phyloP scores from a whole-genome alignment of 1,284 basidiomycete species.

The Takashimella tepidaria region DNA sequence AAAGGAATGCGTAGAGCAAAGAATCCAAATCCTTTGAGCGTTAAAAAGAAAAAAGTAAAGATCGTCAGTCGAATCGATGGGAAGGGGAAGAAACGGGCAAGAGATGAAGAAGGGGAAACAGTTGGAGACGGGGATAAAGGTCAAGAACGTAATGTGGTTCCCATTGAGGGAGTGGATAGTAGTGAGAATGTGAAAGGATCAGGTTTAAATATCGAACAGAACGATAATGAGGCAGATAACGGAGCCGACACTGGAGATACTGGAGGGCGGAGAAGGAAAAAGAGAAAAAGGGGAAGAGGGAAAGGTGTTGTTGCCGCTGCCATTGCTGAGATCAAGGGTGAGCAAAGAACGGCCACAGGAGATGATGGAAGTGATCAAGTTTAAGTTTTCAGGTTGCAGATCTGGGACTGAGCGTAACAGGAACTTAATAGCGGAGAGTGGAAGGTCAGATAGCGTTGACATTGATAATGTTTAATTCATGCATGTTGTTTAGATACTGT shows the following conservation, averaged over 20 bases:
- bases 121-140: conserved; percentile 16
- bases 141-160: conserved; percentile 4
- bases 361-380: too few species aligned
- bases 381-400: too few species aligned
- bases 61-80: background rate
- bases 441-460: too few species aligned
- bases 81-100: conserved; percentile 7
- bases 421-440: too few species aligned
- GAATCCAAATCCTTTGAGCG: conserved; percentile 84
- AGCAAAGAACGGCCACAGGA: background rate
- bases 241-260: too few species aligned
- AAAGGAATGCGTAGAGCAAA: conserved; percentile 70
- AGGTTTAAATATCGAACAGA: too few species aligned
- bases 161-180: conserved; percentile 9
- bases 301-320: conserved; percentile 37
- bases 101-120: conserved; percentile 7
- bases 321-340: conserved; percentile 32
- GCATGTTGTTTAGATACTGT: too few species aligned
- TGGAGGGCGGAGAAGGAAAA: conserved; percentile 32
- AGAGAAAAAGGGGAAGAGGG: conserved; percentile 34
- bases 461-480: too few species aligned
- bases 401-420: too few species aligned
- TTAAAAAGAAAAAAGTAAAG: conserved; percentile 72
- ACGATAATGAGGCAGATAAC: too few species aligned
- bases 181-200: conserved; percentile 10